Evolutionary conservation across 1,284 basidiomycete genomes (phyloP).

Genomic region (Boletus semigastroideus): DNA sequence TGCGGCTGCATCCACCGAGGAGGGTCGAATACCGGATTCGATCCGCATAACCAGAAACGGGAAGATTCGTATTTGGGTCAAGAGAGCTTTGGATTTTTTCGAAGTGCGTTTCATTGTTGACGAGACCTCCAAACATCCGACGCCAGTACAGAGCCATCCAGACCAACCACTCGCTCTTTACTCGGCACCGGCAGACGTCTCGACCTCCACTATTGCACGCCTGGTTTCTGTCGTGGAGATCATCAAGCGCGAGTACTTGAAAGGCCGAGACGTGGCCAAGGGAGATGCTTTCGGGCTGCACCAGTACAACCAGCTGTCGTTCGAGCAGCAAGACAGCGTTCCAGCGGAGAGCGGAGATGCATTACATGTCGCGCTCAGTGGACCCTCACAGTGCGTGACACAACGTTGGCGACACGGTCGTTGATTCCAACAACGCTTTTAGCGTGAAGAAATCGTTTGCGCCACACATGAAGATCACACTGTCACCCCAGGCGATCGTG

Average conservation of each 20-base stretch:
- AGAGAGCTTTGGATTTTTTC: constrained; percentile 60
- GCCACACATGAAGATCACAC: constrained; percentile 75
- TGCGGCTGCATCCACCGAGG: constrained; percentile 8
- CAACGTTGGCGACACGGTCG: background rate
- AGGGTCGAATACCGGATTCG: constrained; percentile 4
- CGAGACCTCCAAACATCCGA: constrained; percentile 7
- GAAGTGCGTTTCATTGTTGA: constrained; percentile 43
- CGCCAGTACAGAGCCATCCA: constrained; percentile 50
- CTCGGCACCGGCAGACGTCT: constrained; percentile 51
- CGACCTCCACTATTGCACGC: constrained; percentile 56
- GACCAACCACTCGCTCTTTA: constrained; percentile 61
- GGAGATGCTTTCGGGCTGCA: constrained; percentile 56
- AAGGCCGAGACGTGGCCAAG: constrained; percentile 43
- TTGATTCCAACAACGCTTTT: constrained; percentile 6
- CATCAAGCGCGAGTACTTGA: constrained; percentile 77
- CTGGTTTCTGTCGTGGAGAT: constrained; percentile 81
- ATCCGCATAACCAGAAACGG: constrained; percentile 66
- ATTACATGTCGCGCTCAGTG: constrained; percentile 39
- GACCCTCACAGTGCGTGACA: constrained; percentile 58
- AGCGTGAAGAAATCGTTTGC: constrained; percentile 65
- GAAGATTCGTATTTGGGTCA: constrained; percentile 63
- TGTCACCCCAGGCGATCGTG: constrained; percentile 52
- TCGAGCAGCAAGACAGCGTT: constrained; percentile 45
- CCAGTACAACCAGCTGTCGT: constrained; percentile 78
- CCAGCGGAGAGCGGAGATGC: constrained; percentile 36